These are phyloP conservation scores for Penicillium paneum DNA, from an alignment of 2,329 filamentous ascomycete species.

Conservation along the genomic window DNA sequence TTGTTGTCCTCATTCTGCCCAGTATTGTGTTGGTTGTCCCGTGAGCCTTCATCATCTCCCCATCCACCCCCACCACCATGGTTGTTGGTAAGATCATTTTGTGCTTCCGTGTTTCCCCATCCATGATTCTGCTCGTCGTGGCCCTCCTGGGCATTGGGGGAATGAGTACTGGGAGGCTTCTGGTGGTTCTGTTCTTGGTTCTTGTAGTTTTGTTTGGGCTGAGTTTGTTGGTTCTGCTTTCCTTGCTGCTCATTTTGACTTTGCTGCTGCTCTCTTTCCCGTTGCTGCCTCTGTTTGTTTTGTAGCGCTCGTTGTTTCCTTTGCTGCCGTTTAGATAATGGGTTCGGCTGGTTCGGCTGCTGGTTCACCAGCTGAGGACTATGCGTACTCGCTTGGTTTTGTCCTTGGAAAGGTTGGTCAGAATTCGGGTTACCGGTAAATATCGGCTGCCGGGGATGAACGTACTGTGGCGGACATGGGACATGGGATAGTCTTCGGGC, in stretches of 20 bases:
- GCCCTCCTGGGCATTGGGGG: not conserved
- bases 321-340: slow-evolving; percentile 4
- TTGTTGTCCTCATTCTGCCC: not conserved
- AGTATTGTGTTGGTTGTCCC: not conserved
- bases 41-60: not conserved
- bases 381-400: not conserved
- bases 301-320: not conserved
- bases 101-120: not conserved
- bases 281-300: not conserved
- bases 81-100: not conserved
- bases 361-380: not conserved
- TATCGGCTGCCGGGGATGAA: not conserved
- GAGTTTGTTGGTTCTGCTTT: not conserved
- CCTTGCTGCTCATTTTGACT: not conserved
- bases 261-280: not conserved
- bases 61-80: not conserved
- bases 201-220: slow-evolving; percentile 1
- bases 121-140: not conserved
- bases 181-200: not conserved
- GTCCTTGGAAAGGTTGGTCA: not conserved
- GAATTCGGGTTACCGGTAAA: not conserved
- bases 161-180: not conserved
- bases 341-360: not conserved
- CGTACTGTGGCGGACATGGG: not conserved
- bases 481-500: not conserved